These are phyloP conservation scores for Aquilaria agallochum DNA, from an alignment of 441 rosid genomes.

Conservation along the genomic window DNA sequence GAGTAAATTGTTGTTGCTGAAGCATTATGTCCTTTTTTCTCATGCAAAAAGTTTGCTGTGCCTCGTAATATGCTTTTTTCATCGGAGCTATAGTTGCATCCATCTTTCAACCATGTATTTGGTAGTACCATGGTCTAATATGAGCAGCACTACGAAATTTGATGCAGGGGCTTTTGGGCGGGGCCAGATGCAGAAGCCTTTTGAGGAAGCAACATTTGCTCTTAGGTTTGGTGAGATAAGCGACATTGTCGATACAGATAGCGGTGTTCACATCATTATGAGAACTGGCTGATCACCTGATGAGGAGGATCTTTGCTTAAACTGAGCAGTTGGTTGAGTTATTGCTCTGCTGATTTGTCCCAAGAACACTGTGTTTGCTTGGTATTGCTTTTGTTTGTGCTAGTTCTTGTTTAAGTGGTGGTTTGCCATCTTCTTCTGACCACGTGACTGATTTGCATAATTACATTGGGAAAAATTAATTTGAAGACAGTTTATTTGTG, in stretches of 20 bases:
- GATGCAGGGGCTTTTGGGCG: constrained; percentile 75
- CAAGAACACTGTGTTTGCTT: constrained; percentile 5
- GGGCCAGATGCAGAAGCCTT: constrained; percentile 99
- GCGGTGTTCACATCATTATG: constrained; percentile 90
- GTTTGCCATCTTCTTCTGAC: background rate
- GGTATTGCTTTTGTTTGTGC: constrained; percentile 9
- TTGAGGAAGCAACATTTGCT: constrained; percentile 74
- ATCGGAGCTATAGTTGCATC: too few species aligned
- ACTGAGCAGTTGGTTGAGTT: constrained; percentile 6
- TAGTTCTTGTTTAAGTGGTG: background rate
- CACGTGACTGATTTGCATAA: too few species aligned
- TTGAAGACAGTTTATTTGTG: too few species aligned
- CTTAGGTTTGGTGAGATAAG: constrained; percentile 90
- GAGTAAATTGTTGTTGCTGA: too few species aligned
- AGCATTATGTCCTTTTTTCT: too few species aligned
- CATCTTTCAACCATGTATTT: too few species aligned
- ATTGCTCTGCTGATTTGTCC: constrained; percentile 5
- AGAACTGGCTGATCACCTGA: constrained; percentile 62
- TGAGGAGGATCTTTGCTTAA: constrained; percentile 1
- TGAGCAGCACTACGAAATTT: constrained; percentile 1
- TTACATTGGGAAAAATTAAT: too few species aligned
- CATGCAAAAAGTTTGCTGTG: too few species aligned
- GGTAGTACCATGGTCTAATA: background rate
- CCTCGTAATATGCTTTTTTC: too few species aligned
- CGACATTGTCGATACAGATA: constrained; percentile 85